These are phyloP conservation scores for Mycena olivaceomarginata DNA, from an alignment of 768 basidiomycete species.

Conservation along the genomic window DNA sequence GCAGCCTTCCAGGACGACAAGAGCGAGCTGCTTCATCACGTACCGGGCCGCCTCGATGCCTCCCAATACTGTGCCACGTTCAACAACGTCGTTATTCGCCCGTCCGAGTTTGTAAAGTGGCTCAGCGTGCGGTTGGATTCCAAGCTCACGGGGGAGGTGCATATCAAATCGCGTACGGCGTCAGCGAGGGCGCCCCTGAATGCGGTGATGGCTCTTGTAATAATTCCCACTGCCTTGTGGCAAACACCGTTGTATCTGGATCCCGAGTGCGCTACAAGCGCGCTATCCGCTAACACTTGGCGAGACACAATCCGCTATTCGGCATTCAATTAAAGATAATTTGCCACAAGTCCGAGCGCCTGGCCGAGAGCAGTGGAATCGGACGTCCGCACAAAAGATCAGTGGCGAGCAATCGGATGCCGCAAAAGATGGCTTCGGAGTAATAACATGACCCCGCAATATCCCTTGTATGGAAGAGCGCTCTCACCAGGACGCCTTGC, in stretches of 20 bases:
- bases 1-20: no score
- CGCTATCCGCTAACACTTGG: no score
- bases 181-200: slow-evolving; percentile 6
- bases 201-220: not conserved
- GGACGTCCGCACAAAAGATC: slow-evolving; percentile 3
- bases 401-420: slow-evolving; percentile 1
- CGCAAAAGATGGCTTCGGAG: not conserved
- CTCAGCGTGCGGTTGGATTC: not conserved
- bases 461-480: not conserved
- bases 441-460: not conserved
- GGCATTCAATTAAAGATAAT: not conserved
- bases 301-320: no score
- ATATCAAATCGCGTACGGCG: not conserved
- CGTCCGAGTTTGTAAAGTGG: not conserved
- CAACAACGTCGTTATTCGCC: not conserved
- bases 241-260: no score
- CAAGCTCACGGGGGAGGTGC: not conserved
- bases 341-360: not conserved
- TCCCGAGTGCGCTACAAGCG: no score
- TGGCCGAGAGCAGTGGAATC: not conserved
- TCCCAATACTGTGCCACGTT: not conserved
- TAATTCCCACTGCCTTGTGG: no score
- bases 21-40: no score
- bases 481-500: not conserved
- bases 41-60: no score